Evolutionary conservation across 1,284 basidiomycete genomes (phyloP), one percentile per base, ranked within the genome.

Genomic region (Cerioporus squamosus): DNA sequence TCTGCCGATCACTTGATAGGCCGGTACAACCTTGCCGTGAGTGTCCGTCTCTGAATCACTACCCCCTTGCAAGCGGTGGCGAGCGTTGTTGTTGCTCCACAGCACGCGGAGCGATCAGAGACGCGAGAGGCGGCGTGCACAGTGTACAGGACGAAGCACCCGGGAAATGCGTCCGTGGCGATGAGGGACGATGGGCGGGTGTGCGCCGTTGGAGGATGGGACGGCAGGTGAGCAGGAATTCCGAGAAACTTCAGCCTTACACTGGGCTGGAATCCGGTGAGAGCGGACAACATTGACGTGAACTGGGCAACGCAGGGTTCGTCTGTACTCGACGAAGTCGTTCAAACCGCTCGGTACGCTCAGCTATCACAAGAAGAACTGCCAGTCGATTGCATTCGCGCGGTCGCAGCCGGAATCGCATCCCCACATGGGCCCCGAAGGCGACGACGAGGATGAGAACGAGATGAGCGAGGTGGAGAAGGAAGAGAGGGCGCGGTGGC

Each of bases 121-220:
- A 24, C 61, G 14, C 55, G 53, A 3, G 7, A 60, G 9, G 38
- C 60, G 9, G 60, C 66, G 10, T 74, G 73, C 51, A 73, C 69
- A 3, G 68, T 71, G 0, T 75, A 84, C 64, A 79, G 82, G 56
- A 94, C 86, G n/a, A 94, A 89, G 66, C 81, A 93, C 62, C 85
- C 91, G 1, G 93, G 94, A 1, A 93, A 94, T 66, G 81, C 82
- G 0, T 82, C 85, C 4, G 73, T 95, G 23, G 81, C 87, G 1
- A 83, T 95, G n/a, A 85, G 85, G n/a, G 79, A 85, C 39, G 87
- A 91, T 66, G 91, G 87, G 0, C 80, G 82, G 26, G 84, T 95
- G 0, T 91, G 92, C 63, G 93, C 91, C 0, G 77, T 94, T 1
- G 94, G 90, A 3, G 91, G 93, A 1, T 96, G 94, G 94, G 94